phyloP scores from a whole-genome alignment of 2,329 filamentous ascomycete genomes.

The Tolypocladium inflatum region DNA sequence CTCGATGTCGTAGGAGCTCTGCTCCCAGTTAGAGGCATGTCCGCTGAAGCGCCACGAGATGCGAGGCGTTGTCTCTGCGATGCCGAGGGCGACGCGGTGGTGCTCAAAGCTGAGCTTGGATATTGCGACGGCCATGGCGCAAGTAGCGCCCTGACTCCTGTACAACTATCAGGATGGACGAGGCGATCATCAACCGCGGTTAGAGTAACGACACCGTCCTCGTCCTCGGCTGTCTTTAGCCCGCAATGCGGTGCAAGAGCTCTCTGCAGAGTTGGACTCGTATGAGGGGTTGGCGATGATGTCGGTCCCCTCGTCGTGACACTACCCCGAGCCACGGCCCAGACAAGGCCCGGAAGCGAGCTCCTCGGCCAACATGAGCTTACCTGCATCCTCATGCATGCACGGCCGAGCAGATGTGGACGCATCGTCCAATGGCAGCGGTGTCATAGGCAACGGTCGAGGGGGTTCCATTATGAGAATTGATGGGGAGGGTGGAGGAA shows the following conservation, averaged over 20 bases:
- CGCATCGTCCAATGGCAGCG: neutral
- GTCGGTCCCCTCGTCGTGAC: neutral
- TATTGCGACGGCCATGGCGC: constrained; percentile 26
- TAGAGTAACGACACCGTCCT: neutral
- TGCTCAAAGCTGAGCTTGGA: constrained; percentile 31
- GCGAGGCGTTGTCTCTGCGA: constrained; percentile 31
- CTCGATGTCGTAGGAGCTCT: constrained; percentile 33
- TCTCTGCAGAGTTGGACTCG: neutral
- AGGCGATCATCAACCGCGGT: neutral
- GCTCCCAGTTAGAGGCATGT: constrained; percentile 28
- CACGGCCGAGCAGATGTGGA: neutral
- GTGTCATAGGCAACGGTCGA: neutral
- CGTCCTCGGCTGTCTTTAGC: neutral
- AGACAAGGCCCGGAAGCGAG: too few species aligned
- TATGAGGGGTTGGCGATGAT: neutral
- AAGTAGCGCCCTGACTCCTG: neutral
- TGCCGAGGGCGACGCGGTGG: constrained; percentile 29
- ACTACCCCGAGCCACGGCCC: neutral
- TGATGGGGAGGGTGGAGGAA: too few species aligned
- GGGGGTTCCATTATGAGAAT: neutral
- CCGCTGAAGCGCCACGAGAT: constrained; percentile 37
- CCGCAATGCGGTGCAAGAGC: neutral
- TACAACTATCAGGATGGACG: neutral
- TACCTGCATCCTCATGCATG: neutral
- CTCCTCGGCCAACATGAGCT: neutral